Evolutionary conservation across 768 basidiomycete species (phyloP).

Genomic region (Pleurotus cornucopiae): DNA sequence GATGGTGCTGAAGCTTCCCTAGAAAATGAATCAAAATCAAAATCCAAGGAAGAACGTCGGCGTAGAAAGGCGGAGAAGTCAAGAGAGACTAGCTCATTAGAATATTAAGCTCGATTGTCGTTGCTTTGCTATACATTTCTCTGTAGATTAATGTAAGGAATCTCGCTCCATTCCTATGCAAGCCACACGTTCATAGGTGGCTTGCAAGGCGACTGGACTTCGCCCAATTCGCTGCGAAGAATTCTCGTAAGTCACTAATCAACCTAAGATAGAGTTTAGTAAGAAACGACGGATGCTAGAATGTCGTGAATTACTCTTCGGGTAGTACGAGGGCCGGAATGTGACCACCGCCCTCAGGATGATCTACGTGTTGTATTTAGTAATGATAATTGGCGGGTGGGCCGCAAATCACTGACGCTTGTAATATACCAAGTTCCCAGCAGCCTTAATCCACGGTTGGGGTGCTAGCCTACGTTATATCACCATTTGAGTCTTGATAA

Average conservation of each 20-base stretch:
- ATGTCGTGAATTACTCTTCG: neutral
- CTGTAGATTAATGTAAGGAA: neutral
- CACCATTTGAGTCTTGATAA: neutral
- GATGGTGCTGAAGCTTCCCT: conserved; percentile 18
- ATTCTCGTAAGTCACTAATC: neutral
- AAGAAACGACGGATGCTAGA: neutral
- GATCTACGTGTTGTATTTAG: neutral
- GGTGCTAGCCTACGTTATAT: neutral
- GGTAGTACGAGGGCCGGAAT: neutral
- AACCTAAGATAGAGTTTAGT: neutral
- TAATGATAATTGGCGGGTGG: neutral
- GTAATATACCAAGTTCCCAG: neutral
- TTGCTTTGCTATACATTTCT: neutral
- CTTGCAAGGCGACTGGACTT: neutral
- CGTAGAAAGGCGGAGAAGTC: conserved; percentile 4
- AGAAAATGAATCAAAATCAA: neutral
- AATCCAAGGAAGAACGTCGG: conserved; percentile 4
- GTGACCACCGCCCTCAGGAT: conserved; percentile 4
- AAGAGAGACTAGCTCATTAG: neutral
- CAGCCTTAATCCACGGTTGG: neutral
- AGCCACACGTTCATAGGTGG: neutral
- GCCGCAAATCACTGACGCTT: neutral
- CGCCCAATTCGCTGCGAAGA: conserved; percentile 1
- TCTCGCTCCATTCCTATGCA: neutral
- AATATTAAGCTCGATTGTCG: too few relatives aligned